A percentile compares a stretch with the other conserved stretches of the same genome.
These are phyloP conservation scores for Aspergillus transmontanensis DNA, from an alignment of 2,329 filamentous ascomycete species.

Conservation along the genomic window DNA sequence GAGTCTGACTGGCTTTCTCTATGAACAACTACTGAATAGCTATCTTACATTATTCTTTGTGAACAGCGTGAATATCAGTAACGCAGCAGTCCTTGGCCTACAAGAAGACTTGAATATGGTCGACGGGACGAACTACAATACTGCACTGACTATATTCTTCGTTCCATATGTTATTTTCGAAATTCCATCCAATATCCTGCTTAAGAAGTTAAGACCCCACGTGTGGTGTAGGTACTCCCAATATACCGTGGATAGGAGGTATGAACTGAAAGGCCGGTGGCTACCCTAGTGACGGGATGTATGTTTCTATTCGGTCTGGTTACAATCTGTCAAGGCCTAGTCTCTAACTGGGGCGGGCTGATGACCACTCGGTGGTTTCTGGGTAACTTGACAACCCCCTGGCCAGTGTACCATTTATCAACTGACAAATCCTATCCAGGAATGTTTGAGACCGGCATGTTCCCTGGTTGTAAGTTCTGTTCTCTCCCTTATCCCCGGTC, in stretches of 20 bases:
- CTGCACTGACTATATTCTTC: constrained; percentile 78
- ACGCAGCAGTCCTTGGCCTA: constrained; percentile 70
- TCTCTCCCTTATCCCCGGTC: background rate
- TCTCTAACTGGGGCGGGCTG: constrained; percentile 75
- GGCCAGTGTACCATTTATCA: background rate
- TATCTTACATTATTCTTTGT: background rate
- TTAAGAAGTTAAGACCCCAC: constrained; percentile 68
- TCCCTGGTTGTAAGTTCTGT: constrained; percentile 60
- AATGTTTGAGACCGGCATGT: constrained; percentile 71
- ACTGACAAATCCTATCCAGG: constrained; percentile 10
- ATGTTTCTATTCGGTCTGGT: constrained; percentile 83
- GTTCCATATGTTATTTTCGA: constrained; percentile 69
- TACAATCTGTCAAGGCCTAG: constrained; percentile 74
- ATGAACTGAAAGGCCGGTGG: background rate
- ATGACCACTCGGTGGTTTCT: constrained; percentile 84
- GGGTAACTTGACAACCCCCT: constrained; percentile 37
- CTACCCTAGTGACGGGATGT: constrained; percentile 63
- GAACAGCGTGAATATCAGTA: constrained; percentile 73
- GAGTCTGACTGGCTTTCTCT: background rate
- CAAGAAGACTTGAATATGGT: constrained; percentile 62
- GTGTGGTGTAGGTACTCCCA: constrained; percentile 58
- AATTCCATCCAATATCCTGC: constrained; percentile 72
- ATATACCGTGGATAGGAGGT: background rate
- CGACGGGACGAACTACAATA: constrained; percentile 66
- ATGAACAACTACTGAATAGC: background rate